A percentile compares a stretch with the other conserved stretches of the same genome.
phyloP scores from a whole-genome alignment of 768 basidiomycete genomes.

The Flagelloscypha sp. region DNA sequence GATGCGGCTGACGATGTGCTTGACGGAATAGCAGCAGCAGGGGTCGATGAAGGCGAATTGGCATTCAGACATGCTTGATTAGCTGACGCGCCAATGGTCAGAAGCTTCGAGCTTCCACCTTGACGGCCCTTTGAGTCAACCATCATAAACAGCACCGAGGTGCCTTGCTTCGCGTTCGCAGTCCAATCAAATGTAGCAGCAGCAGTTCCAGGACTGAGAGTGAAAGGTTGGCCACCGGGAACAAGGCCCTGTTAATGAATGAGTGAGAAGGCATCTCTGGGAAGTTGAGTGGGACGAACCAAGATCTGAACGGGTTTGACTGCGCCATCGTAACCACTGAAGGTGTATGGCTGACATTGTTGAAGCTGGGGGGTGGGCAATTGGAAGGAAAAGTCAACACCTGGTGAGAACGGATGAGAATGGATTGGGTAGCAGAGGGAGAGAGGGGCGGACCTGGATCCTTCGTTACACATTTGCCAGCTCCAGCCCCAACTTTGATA shows the following conservation, averaged over 20 bases:
- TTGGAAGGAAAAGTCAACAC: slow-evolving; percentile 37
- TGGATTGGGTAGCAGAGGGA: background rate
- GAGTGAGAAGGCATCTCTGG: slow-evolving; percentile 1
- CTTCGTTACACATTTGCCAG: slow-evolving; percentile 43
- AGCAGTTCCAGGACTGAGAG: slow-evolving; percentile 32
- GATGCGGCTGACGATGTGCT: slow-evolving; percentile 11
- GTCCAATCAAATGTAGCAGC: slow-evolving; percentile 42
- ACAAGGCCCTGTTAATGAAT: slow-evolving; percentile 41
- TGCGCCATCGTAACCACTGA: slow-evolving; percentile 38
- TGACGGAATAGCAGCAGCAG: slow-evolving; percentile 15
- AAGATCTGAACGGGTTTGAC: slow-evolving; percentile 45
- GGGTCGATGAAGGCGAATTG: slow-evolving; percentile 47
- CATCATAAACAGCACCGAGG: slow-evolving; percentile 50
- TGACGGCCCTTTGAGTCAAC: slow-evolving; percentile 38
- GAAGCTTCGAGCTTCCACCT: slow-evolving; percentile 56
- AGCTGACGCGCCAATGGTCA: slow-evolving; percentile 37
- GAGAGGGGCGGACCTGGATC: slow-evolving; percentile 26
- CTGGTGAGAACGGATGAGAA: slow-evolving; percentile 13
- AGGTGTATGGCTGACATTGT: slow-evolving; percentile 33
- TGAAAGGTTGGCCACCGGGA: slow-evolving; percentile 48
- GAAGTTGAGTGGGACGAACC: slow-evolving; percentile 26
- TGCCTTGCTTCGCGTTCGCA: slow-evolving; percentile 49
- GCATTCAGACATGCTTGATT: slow-evolving; percentile 44
- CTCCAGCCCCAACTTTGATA: slow-evolving; percentile 38
- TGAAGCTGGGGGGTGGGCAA: slow-evolving; percentile 38